phyloP scores from a whole-genome alignment of 805 yeast genomes.

The Teunomyces tritomae region DNA sequence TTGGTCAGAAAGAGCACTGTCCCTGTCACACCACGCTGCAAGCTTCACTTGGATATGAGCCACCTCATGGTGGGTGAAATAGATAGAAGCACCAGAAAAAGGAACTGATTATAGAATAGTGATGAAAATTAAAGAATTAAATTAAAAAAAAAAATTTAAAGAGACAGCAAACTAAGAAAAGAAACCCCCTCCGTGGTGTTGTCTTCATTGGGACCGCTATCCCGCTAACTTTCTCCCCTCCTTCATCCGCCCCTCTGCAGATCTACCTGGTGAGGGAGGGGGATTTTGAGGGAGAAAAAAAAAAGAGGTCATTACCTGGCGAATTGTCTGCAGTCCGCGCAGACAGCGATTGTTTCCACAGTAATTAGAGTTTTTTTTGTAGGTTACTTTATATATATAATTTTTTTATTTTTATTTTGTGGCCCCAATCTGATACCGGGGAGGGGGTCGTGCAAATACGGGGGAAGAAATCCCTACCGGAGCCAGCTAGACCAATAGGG shows the following conservation, averaged over 20 bases:
- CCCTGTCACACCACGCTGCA: not conserved
- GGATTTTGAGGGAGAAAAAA: not conserved
- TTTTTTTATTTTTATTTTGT: not conserved
- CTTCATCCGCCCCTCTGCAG: not conserved
- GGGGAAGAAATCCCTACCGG: not conserved
- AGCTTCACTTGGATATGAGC: too few relatives aligned
- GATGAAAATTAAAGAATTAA: not conserved
- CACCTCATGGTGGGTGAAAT: too few relatives aligned
- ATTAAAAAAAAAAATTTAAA: too few relatives aligned
- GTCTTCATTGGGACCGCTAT: too few relatives aligned
- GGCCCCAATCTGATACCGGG: not conserved
- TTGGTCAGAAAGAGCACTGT: not conserved
- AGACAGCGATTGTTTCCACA: constrained; percentile 2
- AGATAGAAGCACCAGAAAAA: too few relatives aligned
- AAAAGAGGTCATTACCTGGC: not conserved
- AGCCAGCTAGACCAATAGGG: not conserved
- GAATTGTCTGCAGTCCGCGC: not conserved
- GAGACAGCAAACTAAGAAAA: not conserved
- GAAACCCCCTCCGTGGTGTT: too few relatives aligned
- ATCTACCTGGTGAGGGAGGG: not conserved
- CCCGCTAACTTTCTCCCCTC: not conserved
- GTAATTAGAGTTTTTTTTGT: not conserved
- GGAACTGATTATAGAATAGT: too few relatives aligned
- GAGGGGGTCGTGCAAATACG: constrained; percentile 2
- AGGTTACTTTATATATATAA: not conserved